Base-by-base conservation (phyloP, 768 basidiomycete species). In the Dendrothele bispora region DNA sequence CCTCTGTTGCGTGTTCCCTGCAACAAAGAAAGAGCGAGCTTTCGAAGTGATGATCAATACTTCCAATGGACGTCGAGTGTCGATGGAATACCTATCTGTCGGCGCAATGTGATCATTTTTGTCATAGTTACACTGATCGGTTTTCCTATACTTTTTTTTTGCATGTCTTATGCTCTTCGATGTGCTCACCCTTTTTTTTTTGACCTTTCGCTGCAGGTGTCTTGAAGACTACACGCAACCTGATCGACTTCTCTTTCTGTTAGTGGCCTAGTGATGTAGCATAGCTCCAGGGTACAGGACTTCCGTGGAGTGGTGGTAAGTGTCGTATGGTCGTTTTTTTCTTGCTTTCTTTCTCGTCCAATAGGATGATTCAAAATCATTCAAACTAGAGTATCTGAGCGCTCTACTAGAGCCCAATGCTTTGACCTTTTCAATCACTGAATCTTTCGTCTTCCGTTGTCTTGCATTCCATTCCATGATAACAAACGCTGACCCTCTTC, bases 321-420 rank as follows among this genome's bases (percentile, higher is more conserved):
- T 67, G 55, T 51, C 51, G 55, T 20, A 46, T 50, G 27, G 17
- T 39, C 40, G 24, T 40, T 15, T 44, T 14, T 27, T 52, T 32
- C 18, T 35, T 43, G n/a, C 40, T 22, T 38, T 29, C 41, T 7
- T 46, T 37, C 24, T 38, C 39, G 37, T 38, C 42, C 37, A 52
- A 37, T 50, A 60, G 56, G 83, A 86, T 84, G 85, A 88, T 71
- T 53, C 67, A 61, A 73, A 68, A 71, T 60, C 67, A 77, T 81
- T 86, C 87, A 91, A 91, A 91, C 88, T 91, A 91, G 87, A 90
- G 87, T 91, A 83, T 89, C 77, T 90, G 88, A 91, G 88, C 67
- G 82, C 74, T 67, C 50, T 52, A n/a, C n/a, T 53, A 57, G 6
- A 66, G 78, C 79, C 70, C 84, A 58, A 84, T 89, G 88, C 78